Evolutionary conservation across 2,329 filamentous ascomycete genomes (phyloP).

Genomic region (Byssochlamys sp.): DNA sequence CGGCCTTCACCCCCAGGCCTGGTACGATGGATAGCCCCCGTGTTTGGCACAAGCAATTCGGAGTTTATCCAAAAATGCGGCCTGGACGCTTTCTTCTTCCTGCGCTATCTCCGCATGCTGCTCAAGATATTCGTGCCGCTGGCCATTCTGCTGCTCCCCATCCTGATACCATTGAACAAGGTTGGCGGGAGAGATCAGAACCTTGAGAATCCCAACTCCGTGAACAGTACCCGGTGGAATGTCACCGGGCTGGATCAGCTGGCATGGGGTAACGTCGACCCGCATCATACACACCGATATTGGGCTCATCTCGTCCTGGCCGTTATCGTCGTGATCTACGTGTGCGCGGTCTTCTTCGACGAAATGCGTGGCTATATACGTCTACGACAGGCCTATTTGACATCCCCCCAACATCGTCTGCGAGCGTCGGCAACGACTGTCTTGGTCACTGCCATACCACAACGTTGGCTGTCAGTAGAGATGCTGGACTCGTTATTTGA

Average conservation of each 20-base stretch:
- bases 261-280: conserved; percentile 76
- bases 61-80: conserved; percentile 93
- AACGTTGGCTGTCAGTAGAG: conserved; percentile 79
- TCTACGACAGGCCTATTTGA: conserved; percentile 85
- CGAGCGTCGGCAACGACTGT: conserved; percentile 92
- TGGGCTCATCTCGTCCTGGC: conserved; percentile 79
- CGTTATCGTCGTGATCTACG: conserved; percentile 66
- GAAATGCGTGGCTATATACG: conserved; percentile 84
- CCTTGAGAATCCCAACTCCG: conserved; percentile 29
- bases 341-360: conserved; percentile 76
- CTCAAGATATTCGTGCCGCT: conserved; percentile 87
- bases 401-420: conserved; percentile 85
- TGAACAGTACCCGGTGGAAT: conserved; percentile 32
- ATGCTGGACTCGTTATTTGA: conserved; percentile 79
- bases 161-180: conserved; percentile 77
- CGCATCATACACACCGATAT: conserved; percentile 57
- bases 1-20: conserved; percentile 57
- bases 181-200: conserved; percentile 57
- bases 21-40: conserved; percentile 45
- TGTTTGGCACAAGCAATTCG: conserved; percentile 61
- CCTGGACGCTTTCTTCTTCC: conserved; percentile 92
- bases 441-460: conserved; percentile 78
- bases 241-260: conserved; percentile 68
- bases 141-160: conserved; percentile 65
- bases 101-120: conserved; percentile 77